Evolutionary conservation across 1,284 basidiomycete species (phyloP).

Genomic region (Pseudozyma hubeiensis): DNA sequence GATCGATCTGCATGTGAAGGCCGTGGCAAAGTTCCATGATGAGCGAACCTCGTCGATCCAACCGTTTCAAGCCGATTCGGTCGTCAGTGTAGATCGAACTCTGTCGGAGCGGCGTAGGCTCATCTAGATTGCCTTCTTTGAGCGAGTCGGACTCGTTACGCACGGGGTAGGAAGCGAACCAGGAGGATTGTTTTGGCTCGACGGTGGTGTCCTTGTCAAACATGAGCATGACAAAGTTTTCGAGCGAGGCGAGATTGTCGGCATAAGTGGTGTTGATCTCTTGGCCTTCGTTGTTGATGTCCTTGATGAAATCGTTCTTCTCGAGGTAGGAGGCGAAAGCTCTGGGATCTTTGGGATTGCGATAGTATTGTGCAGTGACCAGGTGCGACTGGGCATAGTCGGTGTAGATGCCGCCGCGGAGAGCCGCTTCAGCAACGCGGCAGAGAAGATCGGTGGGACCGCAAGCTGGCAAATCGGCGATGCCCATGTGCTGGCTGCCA

Average conservation of each 20-base stretch:
- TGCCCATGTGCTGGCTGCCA: slow-evolving; percentile 72
- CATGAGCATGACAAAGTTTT: slow-evolving; percentile 68
- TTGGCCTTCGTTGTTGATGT: slow-evolving; percentile 69
- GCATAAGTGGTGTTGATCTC: slow-evolving; percentile 60
- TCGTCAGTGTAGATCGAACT: slow-evolving; percentile 86
- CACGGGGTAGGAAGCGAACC: slow-evolving; percentile 62
- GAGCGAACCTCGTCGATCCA: slow-evolving; percentile 78
- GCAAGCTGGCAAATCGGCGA: slow-evolving; percentile 83
- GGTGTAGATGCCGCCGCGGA: slow-evolving; percentile 81
- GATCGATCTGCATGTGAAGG: slow-evolving; percentile 63
- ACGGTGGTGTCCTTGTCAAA: slow-evolving; percentile 65
- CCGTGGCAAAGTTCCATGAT: slow-evolving; percentile 62
- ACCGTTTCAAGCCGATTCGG: slow-evolving; percentile 83
- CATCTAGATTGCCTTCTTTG: slow-evolving; percentile 9
- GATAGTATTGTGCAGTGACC: slow-evolving; percentile 89
- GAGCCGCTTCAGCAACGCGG: slow-evolving; percentile 77
- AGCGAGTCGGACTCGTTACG: slow-evolving; percentile 35
- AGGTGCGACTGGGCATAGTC: slow-evolving; percentile 64
- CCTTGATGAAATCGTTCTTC: slow-evolving; percentile 73
- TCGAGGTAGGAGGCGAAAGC: slow-evolving; percentile 79
- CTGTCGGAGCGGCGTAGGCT: slow-evolving; percentile 76
- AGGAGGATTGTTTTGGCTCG: slow-evolving; percentile 60
- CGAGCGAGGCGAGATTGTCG: slow-evolving; percentile 56
- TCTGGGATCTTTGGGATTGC: slow-evolving; percentile 76
- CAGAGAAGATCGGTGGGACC: slow-evolving; percentile 74